Percentiles rank a stretch among this genome's conserved stretches.
These are phyloP conservation scores for Didymella arachidicola DNA, from an alignment of 2,329 filamentous ascomycete species.

Conservation along the genomic window DNA sequence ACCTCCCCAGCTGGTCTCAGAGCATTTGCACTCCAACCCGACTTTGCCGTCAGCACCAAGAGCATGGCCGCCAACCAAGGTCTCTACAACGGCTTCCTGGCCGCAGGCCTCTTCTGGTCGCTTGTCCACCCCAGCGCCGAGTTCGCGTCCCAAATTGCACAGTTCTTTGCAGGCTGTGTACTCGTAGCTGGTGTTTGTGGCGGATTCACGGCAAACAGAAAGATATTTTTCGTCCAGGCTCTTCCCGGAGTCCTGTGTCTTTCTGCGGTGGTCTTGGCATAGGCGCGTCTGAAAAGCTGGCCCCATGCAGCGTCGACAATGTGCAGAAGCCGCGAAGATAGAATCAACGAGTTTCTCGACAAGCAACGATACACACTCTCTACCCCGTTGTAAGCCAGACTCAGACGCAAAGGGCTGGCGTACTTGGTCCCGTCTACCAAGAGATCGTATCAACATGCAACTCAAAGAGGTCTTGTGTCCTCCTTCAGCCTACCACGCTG, in stretches of 20 bases:
- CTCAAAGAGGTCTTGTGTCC: too few relatives aligned
- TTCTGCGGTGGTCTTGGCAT: background rate
- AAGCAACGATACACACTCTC: too few relatives aligned
- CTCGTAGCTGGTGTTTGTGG: slow-evolving; percentile 9
- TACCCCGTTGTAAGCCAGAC: too few relatives aligned
- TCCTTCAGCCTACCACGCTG: too few relatives aligned
- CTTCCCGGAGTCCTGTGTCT: slow-evolving; percentile 6
- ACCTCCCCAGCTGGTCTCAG: background rate
- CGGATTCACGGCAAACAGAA: background rate
- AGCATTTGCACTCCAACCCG: slow-evolving; percentile 4
- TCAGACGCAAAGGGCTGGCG: too few relatives aligned
- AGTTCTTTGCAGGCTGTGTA: slow-evolving; percentile 8
- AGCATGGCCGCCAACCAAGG: slow-evolving; percentile 11
- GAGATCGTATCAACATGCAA: too few relatives aligned
- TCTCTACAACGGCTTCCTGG: slow-evolving; percentile 9
- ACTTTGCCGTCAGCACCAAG: slow-evolving; percentile 4
- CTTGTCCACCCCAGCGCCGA: slow-evolving; percentile 1
- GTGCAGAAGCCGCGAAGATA: too few relatives aligned
- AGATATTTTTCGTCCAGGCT: slow-evolving; percentile 7
- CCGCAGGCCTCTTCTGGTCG: background rate
- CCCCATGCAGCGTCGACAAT: too few relatives aligned
- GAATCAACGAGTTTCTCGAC: too few relatives aligned
- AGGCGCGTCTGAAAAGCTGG: background rate
- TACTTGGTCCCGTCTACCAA: too few relatives aligned
- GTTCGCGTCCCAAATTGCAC: slow-evolving; percentile 2